These are phyloP conservation scores for Cytospora paraplurivora DNA, from an alignment of 2,329 filamentous ascomycete species.

Conservation along the genomic window DNA sequence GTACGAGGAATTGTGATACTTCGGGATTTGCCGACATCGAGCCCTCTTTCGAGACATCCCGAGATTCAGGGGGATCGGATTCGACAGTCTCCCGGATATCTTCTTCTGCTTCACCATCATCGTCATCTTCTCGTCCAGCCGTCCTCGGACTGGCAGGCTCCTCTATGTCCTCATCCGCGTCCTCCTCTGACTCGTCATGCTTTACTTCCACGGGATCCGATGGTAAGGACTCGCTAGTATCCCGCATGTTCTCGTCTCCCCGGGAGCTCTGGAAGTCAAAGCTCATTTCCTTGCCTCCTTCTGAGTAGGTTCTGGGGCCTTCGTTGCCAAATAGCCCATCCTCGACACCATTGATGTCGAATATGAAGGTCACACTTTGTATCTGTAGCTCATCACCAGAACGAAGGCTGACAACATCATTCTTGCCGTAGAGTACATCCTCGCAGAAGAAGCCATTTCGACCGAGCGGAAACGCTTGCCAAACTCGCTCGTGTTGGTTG, in stretches of 20 bases:
- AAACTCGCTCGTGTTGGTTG: constrained; percentile 62
- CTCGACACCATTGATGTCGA: constrained; percentile 67
- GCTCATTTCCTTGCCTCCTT: constrained; percentile 70
- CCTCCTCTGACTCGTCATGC: constrained; percentile 28
- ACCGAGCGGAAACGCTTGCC: constrained; percentile 64
- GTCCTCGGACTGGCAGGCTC: constrained; percentile 8
- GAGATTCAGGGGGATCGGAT: constrained; percentile 31
- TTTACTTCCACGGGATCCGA: constrained; percentile 36
- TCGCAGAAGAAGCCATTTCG: constrained; percentile 72
- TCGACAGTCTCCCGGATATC: constrained; percentile 39
- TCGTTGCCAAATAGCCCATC: constrained; percentile 61
- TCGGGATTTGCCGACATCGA: constrained; percentile 38
- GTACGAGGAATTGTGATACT: constrained; percentile 37
- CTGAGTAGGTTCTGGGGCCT: constrained; percentile 52
- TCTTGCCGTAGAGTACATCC: constrained; percentile 56
- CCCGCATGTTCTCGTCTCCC: constrained; percentile 54
- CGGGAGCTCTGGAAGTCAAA: constrained; percentile 69
- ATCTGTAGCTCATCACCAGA: constrained; percentile 71
- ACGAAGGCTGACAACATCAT: constrained; percentile 58
- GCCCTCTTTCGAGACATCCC: constrained; percentile 30
- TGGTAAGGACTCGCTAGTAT: constrained; percentile 51
- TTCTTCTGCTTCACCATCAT: constrained; percentile 35
- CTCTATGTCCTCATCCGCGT: constrained; percentile 36
- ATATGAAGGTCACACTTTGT: constrained; percentile 68
- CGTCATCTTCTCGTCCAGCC: constrained; percentile 33